Evolutionary conservation across 805 yeast genomes (phyloP).

Genomic region (Candida chauliodis): DNA sequence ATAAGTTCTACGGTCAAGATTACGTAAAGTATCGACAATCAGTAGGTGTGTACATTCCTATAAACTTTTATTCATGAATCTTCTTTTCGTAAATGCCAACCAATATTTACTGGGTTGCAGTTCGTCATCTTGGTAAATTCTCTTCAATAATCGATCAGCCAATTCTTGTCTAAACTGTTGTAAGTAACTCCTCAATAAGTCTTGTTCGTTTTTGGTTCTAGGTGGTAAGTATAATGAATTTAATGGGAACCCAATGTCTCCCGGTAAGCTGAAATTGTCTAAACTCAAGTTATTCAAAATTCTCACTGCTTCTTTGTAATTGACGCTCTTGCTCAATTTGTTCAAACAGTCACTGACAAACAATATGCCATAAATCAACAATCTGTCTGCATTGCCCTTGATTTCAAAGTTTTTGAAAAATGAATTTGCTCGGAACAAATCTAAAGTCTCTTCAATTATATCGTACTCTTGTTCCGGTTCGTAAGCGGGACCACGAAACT

Average conservation of each 20-base stretch:
- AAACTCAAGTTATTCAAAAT: slow-evolving; percentile 79
- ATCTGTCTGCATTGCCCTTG: slow-evolving; percentile 90
- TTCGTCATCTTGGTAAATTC: slow-evolving; percentile 54
- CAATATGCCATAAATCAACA: slow-evolving; percentile 88
- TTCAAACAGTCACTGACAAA: slow-evolving; percentile 83
- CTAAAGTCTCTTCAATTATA: slow-evolving; percentile 86
- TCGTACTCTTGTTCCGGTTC: slow-evolving; percentile 74
- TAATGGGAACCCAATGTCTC: slow-evolving; percentile 91
- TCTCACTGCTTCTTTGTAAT: slow-evolving; percentile 58
- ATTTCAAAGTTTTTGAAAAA: slow-evolving; percentile 96
- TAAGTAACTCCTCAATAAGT: slow-evolving; percentile 74
- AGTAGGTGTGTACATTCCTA: slow-evolving; percentile 36
- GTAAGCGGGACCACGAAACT: slow-evolving; percentile 87
- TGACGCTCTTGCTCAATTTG: slow-evolving; percentile 47
- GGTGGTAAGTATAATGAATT: slow-evolving; percentile 78
- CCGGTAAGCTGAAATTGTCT: slow-evolving; percentile 88
- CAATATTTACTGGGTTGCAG: slow-evolving; percentile 80
- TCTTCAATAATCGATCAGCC: slow-evolving; percentile 70
- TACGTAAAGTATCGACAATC: slow-evolving; percentile 22
- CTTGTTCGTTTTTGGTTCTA: slow-evolving; percentile 67
- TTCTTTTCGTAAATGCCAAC: slow-evolving; percentile 92
- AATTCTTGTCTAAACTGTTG: slow-evolving; percentile 95
- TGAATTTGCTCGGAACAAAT: slow-evolving; percentile 91
- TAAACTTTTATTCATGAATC: slow-evolving; percentile 90
- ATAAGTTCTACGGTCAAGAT: slow-evolving; percentile 23